Evolutionary conservation across 768 basidiomycete species (phyloP).

Genomic region (Lactarius tabidus): DNA sequence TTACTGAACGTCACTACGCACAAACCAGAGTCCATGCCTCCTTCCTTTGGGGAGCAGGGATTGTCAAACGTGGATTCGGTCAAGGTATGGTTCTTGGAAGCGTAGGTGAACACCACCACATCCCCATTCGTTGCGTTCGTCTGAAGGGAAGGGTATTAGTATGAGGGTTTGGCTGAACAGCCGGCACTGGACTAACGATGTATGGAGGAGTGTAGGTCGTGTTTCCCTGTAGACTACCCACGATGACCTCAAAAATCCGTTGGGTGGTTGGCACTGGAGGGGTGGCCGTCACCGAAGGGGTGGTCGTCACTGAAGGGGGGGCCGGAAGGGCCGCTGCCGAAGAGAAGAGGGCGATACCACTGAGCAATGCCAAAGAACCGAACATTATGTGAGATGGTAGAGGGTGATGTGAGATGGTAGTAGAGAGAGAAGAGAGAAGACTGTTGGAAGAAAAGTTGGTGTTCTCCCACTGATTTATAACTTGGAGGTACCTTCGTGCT

Average conservation of each 20-base stretch:
- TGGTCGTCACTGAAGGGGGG: too few species aligned
- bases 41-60: constrained; percentile 28
- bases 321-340: not conserved
- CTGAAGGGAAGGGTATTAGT: constrained; percentile 3
- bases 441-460: not conserved
- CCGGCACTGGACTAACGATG: constrained; percentile 4
- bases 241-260: too few species aligned
- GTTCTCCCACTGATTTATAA: not conserved
- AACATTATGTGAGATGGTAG: constrained; percentile 1
- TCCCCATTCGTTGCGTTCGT: constrained; percentile 26
- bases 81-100: constrained; percentile 32
- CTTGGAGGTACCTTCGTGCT: not conserved
- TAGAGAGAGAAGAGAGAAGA: not conserved
- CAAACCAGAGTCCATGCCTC: constrained; percentile 33
- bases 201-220: constrained; percentile 1
- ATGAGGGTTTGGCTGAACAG: not conserved
- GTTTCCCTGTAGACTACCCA: too few species aligned
- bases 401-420: too few species aligned
- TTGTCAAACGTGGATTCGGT: constrained; percentile 31
- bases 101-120: constrained; percentile 28
- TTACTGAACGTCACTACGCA: constrained; percentile 11
- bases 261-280: too few species aligned
- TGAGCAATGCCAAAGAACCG: not conserved
- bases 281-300: too few species aligned
- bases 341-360: constrained; percentile 5